These are phyloP conservation scores for Coniochaeta prunicola DNA, from an alignment of 2,329 filamentous ascomycete species.

Conservation along the genomic window DNA sequence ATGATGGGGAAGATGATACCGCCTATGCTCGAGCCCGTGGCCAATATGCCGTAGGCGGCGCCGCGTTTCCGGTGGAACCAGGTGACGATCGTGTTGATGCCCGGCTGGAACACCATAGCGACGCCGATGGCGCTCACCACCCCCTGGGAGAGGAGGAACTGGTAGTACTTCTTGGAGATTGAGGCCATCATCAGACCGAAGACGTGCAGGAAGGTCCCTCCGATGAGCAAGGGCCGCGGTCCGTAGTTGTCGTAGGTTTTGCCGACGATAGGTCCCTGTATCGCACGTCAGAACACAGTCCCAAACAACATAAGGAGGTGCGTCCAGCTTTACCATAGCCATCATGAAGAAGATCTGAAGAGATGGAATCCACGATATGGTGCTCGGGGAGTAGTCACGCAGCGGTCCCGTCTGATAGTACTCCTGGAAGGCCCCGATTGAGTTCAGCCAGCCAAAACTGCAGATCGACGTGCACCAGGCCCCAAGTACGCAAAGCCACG, in stretches of 20 bases:
- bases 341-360: constrained; percentile 41
- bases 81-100: constrained; percentile 27
- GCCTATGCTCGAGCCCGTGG: constrained; percentile 46
- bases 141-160: constrained; percentile 11
- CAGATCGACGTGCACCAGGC: constrained; percentile 29
- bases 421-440: constrained; percentile 48
- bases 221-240: constrained; percentile 46
- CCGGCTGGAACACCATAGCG: constrained; percentile 19
- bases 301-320: constrained; percentile 28
- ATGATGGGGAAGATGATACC: constrained; percentile 56
- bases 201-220: constrained; percentile 43
- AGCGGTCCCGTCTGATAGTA: constrained; percentile 48
- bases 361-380: constrained; percentile 54
- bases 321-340: constrained; percentile 24
- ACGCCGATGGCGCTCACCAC: constrained; percentile 12
- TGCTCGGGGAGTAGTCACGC: constrained; percentile 36
- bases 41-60: constrained; percentile 45
- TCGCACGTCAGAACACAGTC: not conserved
- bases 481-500: constrained; percentile 29
- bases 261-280: constrained; percentile 34
- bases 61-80: constrained; percentile 48
- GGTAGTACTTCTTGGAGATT: constrained; percentile 19
- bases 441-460: constrained; percentile 37
- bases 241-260: constrained; percentile 59
- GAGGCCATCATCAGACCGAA: constrained; percentile 48